phyloP scores from a whole-genome alignment of 345 rosid species.

The Turritis glabra region DNA sequence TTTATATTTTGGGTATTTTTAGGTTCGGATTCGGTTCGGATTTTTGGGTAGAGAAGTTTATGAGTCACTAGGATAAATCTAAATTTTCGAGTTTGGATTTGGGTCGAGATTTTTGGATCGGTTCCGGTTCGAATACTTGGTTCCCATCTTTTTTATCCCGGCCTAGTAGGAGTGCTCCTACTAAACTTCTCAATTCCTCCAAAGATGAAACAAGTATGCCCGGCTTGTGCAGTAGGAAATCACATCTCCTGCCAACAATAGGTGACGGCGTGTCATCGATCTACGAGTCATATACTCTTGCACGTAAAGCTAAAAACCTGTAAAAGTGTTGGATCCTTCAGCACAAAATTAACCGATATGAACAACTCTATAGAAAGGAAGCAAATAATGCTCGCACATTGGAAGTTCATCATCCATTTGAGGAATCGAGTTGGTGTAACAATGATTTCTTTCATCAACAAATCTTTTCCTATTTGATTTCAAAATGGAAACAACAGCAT shows the following conservation, averaged over 20 bases:
- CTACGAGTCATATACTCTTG: constrained; percentile 86
- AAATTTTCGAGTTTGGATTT: no score
- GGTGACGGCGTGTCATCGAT: constrained; percentile 69
- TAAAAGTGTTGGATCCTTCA: constrained; percentile 54
- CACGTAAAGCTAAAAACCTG: constrained; percentile 91
- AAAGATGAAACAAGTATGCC: constrained; percentile 80
- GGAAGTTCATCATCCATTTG: constrained; percentile 69
- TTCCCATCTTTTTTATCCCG: no score
- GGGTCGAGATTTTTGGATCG: no score
- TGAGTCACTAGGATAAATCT: no score
- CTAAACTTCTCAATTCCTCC: constrained; percentile 87
- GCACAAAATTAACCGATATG: constrained; percentile 67
- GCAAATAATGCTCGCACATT: constrained; percentile 89
- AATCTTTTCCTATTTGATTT: constrained; percentile 75
- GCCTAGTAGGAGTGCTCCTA: constrained; percentile 82
- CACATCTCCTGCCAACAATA: constrained; percentile 57
- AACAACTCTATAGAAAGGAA: constrained; percentile 86
- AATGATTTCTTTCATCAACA: constrained; percentile 67
- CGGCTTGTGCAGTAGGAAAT: constrained; percentile 78
- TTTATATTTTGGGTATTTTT: no score
- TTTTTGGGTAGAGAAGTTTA: no score
- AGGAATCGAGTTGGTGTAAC: constrained; percentile 65
- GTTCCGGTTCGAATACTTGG: no score
- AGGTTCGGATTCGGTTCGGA: no score
- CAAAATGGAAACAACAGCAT: constrained; percentile 65